Base-by-base conservation (phyloP, 768 basidiomycete species). In the Mycena polygramma region DNA sequence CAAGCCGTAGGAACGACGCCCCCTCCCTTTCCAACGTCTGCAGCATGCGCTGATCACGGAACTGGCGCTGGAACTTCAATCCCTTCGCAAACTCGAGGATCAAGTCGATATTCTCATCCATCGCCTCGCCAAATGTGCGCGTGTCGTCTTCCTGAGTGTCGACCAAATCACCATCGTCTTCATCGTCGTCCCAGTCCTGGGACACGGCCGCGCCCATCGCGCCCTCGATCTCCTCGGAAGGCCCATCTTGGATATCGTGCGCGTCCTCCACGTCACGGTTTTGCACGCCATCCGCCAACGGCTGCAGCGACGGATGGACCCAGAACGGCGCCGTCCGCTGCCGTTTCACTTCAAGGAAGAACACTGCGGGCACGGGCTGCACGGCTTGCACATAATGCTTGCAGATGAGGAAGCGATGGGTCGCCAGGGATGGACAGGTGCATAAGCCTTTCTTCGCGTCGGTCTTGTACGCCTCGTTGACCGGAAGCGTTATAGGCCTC, bases 351-450 rank as follows among this genome's bases (percentile, higher is more conserved):
- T 78, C 69, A n/a, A 75, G 69, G 63, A 77, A 77, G 71, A 77
- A 77, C n/a, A 72, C 39, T 10, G 76, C 72, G 22, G 66, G 70
- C 8, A 79, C 77, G 7, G 63, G 59, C 11, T 77, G 41, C 10
- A 77, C 49, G 7, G 46, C 36, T 53, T 79, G 78, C 0, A 79
- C 75, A 43, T 75, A 55, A 53, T 78, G 78, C 66, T 79, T 79
- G 74, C 78, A 79, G 57, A 79, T 11, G 0, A 79, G 69, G 52
- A 79, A 79, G 2, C 75, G 73, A 63, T 74, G 75, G 24, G 57
- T 74, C 2, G 45, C 53, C 19, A 79, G 68, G 24, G 45, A 55
- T 17, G 78, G 79, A 60, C 77, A 79, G 53, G 73, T 77, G 41
- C 77, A 79, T 2, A 75, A 54, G 70, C 58, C 66, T 35, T 60